phyloP scores from a whole-genome alignment of 2,329 filamentous ascomycete species.

The Talaromyces sp. region DNA sequence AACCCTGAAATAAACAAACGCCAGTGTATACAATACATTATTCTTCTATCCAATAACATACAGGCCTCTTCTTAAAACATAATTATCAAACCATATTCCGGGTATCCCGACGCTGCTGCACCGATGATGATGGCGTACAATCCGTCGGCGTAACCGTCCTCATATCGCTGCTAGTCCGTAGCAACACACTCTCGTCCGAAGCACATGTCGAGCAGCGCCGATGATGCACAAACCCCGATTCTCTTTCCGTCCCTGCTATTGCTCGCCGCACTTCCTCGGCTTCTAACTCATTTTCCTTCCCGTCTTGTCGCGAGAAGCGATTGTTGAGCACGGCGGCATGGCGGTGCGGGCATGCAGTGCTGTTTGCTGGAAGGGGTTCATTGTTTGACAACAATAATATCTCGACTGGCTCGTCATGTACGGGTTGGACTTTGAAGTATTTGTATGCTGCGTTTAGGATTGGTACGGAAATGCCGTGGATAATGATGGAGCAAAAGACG shows the following conservation, averaged over 20 bases:
- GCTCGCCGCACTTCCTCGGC: background rate
- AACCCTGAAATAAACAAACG: background rate
- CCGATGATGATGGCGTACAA: background rate
- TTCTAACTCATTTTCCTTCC: conserved; percentile 5
- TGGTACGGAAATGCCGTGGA: conserved; percentile 36
- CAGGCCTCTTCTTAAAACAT: background rate
- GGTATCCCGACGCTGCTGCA: background rate
- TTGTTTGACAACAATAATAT: conserved; percentile 28
- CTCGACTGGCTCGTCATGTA: conserved; percentile 30
- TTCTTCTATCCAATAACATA: background rate
- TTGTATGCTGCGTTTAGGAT: conserved; percentile 28
- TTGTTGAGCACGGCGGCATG: conserved; percentile 31
- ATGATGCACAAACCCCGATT: background rate
- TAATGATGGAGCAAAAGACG: conserved; percentile 35
- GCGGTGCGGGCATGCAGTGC: conserved; percentile 19
- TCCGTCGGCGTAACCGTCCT: conserved; percentile 1
- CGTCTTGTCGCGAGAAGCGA: conserved; percentile 23
- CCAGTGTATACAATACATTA: background rate
- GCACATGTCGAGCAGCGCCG: background rate
- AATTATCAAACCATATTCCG: conserved; percentile 5
- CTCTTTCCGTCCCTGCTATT: background rate
- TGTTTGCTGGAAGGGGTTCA: conserved; percentile 31
- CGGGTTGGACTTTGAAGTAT: conserved; percentile 21
- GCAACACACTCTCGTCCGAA: background rate
- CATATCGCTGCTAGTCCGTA: background rate